Conservation (phyloP, 2,329 filamentous ascomycete genomes). For the Monilinia aucupariae region DNA sequence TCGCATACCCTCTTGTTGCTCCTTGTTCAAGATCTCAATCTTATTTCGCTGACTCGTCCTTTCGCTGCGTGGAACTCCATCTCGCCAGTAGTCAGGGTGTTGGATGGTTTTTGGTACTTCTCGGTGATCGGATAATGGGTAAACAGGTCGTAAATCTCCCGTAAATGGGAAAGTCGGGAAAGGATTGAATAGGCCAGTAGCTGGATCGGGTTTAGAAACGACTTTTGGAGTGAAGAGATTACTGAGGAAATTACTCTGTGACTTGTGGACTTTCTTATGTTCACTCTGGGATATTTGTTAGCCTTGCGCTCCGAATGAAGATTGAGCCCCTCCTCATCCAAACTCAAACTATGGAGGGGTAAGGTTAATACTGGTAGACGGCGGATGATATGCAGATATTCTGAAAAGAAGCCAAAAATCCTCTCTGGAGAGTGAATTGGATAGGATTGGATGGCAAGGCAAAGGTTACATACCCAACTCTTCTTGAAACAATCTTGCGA, state of each 20-base stretch:
- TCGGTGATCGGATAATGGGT: slow-evolving; percentile 69
- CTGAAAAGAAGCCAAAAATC: background rate
- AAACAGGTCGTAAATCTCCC: slow-evolving; percentile 77
- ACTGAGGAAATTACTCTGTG: slow-evolving; percentile 68
- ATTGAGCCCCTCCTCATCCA: background rate
- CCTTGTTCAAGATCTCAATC: slow-evolving; percentile 73
- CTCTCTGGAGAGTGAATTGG: background rate
- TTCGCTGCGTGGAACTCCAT: slow-evolving; percentile 66
- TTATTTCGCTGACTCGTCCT: slow-evolving; percentile 63
- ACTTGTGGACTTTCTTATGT: slow-evolving; percentile 82
- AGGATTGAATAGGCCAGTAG: slow-evolving; percentile 83
- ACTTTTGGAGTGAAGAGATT: slow-evolving; percentile 71
- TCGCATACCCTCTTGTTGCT: slow-evolving; percentile 79
- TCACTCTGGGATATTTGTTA: slow-evolving; percentile 50
- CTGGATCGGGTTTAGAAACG: slow-evolving; percentile 87
- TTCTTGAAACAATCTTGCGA: slow-evolving; percentile 98
- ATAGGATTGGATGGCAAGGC: background rate
- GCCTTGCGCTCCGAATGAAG: slow-evolving; percentile 15
- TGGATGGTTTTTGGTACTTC: slow-evolving; percentile 73
- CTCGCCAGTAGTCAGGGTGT: slow-evolving; percentile 80
- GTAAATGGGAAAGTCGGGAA: slow-evolving; percentile 84
- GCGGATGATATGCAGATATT: background rate
- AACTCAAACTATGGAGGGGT: background rate
- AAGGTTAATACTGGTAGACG: no score
- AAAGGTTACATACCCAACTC: slow-evolving; percentile 79